Evolutionary conservation across 1,284 basidiomycete species (phyloP), one percentile per base, ranked within the genome.

Genomic region (Apiotrichum brassicae): DNA sequence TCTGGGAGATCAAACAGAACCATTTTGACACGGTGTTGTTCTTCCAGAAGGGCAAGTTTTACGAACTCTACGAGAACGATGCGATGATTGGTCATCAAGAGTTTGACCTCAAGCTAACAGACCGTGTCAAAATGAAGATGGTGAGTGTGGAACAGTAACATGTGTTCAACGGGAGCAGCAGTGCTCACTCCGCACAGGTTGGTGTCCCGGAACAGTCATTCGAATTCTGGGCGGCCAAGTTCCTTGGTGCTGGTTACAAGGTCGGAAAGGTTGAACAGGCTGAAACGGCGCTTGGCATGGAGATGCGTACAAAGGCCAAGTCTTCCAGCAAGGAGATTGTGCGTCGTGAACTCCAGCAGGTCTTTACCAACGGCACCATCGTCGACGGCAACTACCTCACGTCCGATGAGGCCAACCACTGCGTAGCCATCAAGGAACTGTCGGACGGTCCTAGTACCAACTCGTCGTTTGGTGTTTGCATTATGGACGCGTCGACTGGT

Each of bases 1-100:
- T 95, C 70, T 95, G 92, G 92, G 86, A 90, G 77, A 97, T 97
- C 76, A 97, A 97, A 70, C 88, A 92, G 72, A 86, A 91, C 62
- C 90, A 94, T 65, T 92, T 82, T 65, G 91, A 94, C 72, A 93
- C 89, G 6, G 85, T 97, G 18, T 75, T 98, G 36, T 98, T 98
- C 78, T 98, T 98, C 76, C 94, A 98, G 72, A 97, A 89, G 59
- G 59, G 63, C 48, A 65, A 63, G 50, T 64, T 76, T 51, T 62
- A 73, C 46, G 75, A 93, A 81, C 75, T 95, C n/a, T 97, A 97
- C 63, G 92, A 97, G 72, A 87, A 94, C 54, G 92, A 97, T 70
- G 93, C 92, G 1, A 79, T 68, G 35, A 81, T 89, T 51, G 92
- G 92, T 0, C 88, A 95, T 67, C 84, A 84, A 59, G 84, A 93